Percentiles rank a stretch among this genome's conserved stretches.
These are phyloP conservation scores for Zanthoxylum bungeanum DNA, from an alignment of 345 rosid species.

Conservation along the genomic window DNA sequence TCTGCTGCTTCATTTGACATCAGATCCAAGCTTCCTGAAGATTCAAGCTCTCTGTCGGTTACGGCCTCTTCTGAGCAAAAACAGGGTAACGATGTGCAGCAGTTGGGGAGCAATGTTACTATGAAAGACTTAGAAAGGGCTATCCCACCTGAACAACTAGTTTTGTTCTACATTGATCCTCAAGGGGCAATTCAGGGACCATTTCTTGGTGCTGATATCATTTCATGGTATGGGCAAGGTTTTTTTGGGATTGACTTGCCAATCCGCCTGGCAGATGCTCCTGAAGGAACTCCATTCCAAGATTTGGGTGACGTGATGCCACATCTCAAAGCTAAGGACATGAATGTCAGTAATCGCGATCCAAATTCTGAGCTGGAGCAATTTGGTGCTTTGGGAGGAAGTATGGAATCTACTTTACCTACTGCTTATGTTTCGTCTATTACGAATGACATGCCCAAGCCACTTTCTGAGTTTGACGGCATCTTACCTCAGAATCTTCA, in stretches of 20 bases:
- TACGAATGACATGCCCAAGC: constrained; percentile 23
- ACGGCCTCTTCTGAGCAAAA: constrained; percentile 24
- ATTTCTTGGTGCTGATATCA: constrained; percentile 73
- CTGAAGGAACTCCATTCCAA: constrained; percentile 69
- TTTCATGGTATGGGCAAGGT: constrained; percentile 90
- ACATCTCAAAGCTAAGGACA: constrained; percentile 36
- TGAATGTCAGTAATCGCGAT: constrained; percentile 19
- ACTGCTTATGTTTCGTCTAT: constrained; percentile 29
- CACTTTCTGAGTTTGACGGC: constrained; percentile 26
- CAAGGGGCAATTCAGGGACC: constrained; percentile 86
- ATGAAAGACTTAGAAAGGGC: constrained; percentile 23
- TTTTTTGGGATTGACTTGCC: constrained; percentile 86
- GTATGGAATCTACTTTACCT: constrained; percentile 33
- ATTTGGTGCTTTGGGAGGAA: constrained; percentile 36
- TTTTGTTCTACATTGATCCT: constrained; percentile 80
- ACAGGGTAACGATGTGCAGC: constrained; percentile 15
- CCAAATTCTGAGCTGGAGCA: constrained; percentile 32
- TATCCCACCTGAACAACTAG: constrained; percentile 51
- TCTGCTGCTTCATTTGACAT: constrained; percentile 25
- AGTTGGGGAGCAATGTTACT: constrained; percentile 11
- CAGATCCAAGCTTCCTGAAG: constrained; percentile 36
- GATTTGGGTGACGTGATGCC: constrained; percentile 68
- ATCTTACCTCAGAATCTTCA: constrained; percentile 36
- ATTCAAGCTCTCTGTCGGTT: constrained; percentile 33
- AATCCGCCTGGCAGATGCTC: constrained; percentile 75